Conservation (phyloP, 2,329 filamentous ascomycete genomes). For the Alternaria arborescens region DNA sequence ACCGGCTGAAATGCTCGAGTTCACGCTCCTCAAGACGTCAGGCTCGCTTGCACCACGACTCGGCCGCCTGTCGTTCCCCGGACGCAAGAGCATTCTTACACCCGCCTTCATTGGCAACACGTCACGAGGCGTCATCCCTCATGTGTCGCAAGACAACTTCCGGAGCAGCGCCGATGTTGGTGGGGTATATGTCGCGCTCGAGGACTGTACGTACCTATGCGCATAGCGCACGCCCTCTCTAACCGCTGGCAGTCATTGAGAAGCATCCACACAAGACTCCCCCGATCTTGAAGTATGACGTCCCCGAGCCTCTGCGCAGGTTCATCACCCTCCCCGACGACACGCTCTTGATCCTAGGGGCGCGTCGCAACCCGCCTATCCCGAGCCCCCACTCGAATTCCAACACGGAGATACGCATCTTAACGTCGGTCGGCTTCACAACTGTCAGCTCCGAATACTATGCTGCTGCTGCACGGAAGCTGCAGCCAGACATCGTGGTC, state of each 20-base stretch:
- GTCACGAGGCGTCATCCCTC: constrained; percentile 85
- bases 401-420: constrained; percentile 74
- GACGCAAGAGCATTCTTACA: constrained; percentile 76
- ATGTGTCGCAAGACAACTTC: constrained; percentile 87
- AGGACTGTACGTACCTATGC: constrained; percentile 79
- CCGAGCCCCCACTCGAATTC: constrained; percentile 73
- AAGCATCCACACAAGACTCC: constrained; percentile 60
- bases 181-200: constrained; percentile 81
- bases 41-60: constrained; percentile 66
- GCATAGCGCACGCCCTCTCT: constrained; percentile 26
- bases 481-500: constrained; percentile 82
- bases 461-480: constrained; percentile 67
- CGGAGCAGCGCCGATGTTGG: constrained; percentile 69
- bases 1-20: constrained; percentile 55
- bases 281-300: constrained; percentile 62
- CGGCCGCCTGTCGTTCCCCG: constrained; percentile 69
- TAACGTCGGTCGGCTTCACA: constrained; percentile 87
- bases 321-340: constrained; percentile 78
- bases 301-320: constrained; percentile 68
- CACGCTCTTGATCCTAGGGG: constrained; percentile 74
- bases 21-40: constrained; percentile 54
- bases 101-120: constrained; percentile 82
- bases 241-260: constrained; percentile 67
- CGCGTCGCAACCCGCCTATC: constrained; percentile 80
- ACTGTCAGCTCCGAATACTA: constrained; percentile 75